These are phyloP conservation scores for Candida methanosorbosa DNA, from an alignment of 805 yeast species.

Conservation along the genomic window DNA sequence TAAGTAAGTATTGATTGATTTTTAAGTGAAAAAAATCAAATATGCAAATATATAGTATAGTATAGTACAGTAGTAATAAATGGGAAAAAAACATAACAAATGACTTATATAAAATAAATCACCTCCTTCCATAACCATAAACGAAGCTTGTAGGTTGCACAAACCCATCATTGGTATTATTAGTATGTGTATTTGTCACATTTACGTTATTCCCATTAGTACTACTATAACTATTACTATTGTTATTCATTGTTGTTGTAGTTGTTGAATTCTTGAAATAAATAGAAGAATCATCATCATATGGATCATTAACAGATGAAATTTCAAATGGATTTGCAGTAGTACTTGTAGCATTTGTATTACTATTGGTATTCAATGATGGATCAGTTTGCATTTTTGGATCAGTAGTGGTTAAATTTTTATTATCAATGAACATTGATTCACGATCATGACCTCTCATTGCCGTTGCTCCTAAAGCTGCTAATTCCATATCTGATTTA, in stretches of 20 bases:
- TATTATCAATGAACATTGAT: constrained; percentile 24
- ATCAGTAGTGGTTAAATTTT: constrained; percentile 5
- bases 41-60: too few relatives aligned
- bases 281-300: constrained; percentile 8
- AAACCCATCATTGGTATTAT: not conserved
- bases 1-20: too few relatives aligned
- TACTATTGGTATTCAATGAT: constrained; percentile 14
- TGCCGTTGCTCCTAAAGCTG: constrained; percentile 65
- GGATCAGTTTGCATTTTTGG: constrained; percentile 16
- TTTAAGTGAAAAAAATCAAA: not conserved
- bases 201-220: not conserved
- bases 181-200: not conserved
- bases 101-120: too few relatives aligned
- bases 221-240: not conserved
- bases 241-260: constrained; percentile 1
- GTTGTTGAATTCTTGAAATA: constrained; percentile 6
- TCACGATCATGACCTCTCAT: constrained; percentile 49
- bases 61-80: too few relatives aligned
- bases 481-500: constrained; percentile 50
- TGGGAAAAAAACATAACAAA: too few relatives aligned
- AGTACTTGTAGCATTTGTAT: constrained; percentile 1
- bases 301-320: constrained; percentile 3
- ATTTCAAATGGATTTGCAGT: constrained; percentile 11
- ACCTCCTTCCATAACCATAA: constrained; percentile 1
- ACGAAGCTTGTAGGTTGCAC: constrained; percentile 1